A percentile compares a stretch with the other conserved stretches of the same genome.
Conservation (phyloP, 164 flowering plant genomes). For the Warburgia ugandensis region DNA sequence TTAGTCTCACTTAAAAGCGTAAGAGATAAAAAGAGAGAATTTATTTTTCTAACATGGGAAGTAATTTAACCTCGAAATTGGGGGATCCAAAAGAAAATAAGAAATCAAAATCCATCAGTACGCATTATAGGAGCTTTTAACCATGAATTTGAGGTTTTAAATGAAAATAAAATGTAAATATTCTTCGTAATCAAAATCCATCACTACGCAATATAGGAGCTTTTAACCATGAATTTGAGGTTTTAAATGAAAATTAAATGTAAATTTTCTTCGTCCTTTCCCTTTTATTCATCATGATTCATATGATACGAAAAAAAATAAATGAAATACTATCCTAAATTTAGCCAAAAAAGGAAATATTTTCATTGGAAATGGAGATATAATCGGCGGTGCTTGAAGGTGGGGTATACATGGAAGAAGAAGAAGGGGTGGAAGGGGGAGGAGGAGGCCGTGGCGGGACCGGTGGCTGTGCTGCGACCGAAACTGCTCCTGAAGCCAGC, state of each 20-base stretch:
- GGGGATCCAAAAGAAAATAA: too few relatives aligned
- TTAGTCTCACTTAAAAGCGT: too few relatives aligned
- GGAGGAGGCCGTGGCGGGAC: conserved; percentile 22
- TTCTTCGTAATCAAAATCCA: conserved; percentile 4
- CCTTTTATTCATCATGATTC: conserved; percentile 11
- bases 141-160: too few relatives aligned
- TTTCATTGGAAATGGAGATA: conserved; percentile 49
- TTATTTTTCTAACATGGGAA: too few relatives aligned
- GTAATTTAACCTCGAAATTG: too few relatives aligned
- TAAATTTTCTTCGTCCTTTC: too few relatives aligned
- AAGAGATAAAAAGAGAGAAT: too few relatives aligned
- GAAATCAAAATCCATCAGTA: conserved; percentile 2
- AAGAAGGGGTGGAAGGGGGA: conserved; percentile 15
- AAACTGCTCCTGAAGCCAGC: conserved; percentile 33
- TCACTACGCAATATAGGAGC: background rate
- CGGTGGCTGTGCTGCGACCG: conserved; percentile 31
- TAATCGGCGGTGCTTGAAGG: conserved; percentile 36
- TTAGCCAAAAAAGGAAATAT: conserved; percentile 51
- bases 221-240: conserved; percentile 1
- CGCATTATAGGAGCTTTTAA: background rate
- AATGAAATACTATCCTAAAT: conserved; percentile 5
- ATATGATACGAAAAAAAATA: conserved; percentile 1
- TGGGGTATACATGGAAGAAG: conserved; percentile 37
- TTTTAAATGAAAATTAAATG: too few relatives aligned
- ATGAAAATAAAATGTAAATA: too few relatives aligned